Percentiles rank a stretch among this genome's conserved stretches.
These are phyloP conservation scores for Candida patagonica DNA, from an alignment of 805 yeast genomes.

Conservation along the genomic window DNA sequence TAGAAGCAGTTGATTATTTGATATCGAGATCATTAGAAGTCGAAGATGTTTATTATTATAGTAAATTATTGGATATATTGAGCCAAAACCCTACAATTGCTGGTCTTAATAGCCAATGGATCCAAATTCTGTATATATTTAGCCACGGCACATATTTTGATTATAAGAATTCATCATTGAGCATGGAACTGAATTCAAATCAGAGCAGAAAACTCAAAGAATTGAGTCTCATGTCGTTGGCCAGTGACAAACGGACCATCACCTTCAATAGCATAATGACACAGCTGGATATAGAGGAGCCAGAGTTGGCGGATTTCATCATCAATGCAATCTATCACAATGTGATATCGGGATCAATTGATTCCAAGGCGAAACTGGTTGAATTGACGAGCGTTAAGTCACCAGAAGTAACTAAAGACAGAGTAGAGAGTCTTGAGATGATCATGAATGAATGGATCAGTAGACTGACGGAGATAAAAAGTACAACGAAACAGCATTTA, in stretches of 20 bases:
- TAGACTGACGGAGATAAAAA: too few relatives aligned
- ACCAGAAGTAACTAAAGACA: constrained; percentile 15
- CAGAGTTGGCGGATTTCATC: constrained; percentile 17
- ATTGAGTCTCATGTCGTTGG: constrained; percentile 17
- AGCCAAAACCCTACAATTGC: neutral
- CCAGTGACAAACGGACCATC: constrained; percentile 9
- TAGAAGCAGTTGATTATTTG: constrained; percentile 1
- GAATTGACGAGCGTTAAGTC: constrained; percentile 14
- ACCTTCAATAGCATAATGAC: constrained; percentile 10
- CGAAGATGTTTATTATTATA: constrained; percentile 5
- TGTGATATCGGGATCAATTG: constrained; percentile 17
- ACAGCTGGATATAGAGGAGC: constrained; percentile 9
- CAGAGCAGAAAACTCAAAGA: constrained; percentile 17
- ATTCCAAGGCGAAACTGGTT: constrained; percentile 16
- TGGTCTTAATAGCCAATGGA: constrained; percentile 3
- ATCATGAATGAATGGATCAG: constrained; percentile 11
- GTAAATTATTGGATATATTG: constrained; percentile 4
- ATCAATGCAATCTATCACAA: constrained; percentile 20
- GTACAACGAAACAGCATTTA: too few relatives aligned
- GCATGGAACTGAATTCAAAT: constrained; percentile 9
- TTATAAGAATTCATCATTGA: constrained; percentile 3
- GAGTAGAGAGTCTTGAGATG: constrained; percentile 11
- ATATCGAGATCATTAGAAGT: constrained; percentile 4
- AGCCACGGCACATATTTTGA: constrained; percentile 15
- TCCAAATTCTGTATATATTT: constrained; percentile 11